phyloP scores from a whole-genome alignment of 2,329 filamentous ascomycete genomes.

The Emergomyces pasteurianus region DNA sequence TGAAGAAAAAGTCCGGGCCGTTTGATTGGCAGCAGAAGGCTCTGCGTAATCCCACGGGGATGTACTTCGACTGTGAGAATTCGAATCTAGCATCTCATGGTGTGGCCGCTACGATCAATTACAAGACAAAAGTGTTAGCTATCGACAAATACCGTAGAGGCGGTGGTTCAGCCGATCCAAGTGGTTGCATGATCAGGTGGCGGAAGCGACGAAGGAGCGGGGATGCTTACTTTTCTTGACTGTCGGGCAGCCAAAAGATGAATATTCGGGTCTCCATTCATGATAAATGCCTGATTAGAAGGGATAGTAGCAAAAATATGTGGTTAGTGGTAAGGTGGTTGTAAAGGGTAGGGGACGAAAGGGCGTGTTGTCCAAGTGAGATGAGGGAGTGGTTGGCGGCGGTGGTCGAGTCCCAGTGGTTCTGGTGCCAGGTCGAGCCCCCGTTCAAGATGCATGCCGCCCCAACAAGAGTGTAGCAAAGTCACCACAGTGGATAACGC shows the following conservation, averaged over 20 bases:
- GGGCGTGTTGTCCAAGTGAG: not conserved
- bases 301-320: not conserved
- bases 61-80: constrained; percentile 15
- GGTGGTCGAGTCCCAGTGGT: not conserved
- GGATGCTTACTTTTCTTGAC: constrained; percentile 25
- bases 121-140: constrained; percentile 10
- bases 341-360: not conserved
- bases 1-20: constrained; percentile 6
- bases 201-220: not conserved
- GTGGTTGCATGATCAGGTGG: not conserved
- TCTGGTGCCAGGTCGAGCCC: not conserved
- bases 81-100: constrained; percentile 25
- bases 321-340: not conserved
- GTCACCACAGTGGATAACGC: not conserved
- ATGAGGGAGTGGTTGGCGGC: not conserved
- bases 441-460: not conserved
- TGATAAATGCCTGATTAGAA: constrained; percentile 8
- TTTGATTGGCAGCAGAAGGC: not conserved
- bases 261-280: constrained; percentile 27
- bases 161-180: not conserved
- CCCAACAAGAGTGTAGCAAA: not conserved
- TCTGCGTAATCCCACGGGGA: constrained; percentile 14
- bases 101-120: constrained; percentile 19
- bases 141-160: not conserved
- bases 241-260: constrained; percentile 24